Base-by-base conservation (phyloP, 2,329 filamentous ascomycete genomes). In the Beauveria brongniartii region DNA sequence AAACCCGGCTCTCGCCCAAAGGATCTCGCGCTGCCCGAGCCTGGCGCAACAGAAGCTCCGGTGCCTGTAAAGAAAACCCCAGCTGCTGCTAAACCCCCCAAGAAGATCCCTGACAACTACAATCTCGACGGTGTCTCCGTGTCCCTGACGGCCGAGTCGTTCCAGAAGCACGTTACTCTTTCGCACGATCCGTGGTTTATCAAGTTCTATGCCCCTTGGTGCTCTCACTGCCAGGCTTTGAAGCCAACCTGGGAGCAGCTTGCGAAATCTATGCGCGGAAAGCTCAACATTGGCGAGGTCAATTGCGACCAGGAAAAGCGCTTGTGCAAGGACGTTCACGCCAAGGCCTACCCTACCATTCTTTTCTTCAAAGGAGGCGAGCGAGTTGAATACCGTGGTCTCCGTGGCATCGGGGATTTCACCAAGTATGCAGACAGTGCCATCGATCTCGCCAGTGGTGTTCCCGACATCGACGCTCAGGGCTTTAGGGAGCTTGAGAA, bases 131-230 rank as follows among this genome's bases (percentile, higher is more conserved):
- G 94, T 7, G 78, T 82, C 18, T 95, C 91, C 7, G 80, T 91
- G 40, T 75, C 86, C 7, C 81, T 99, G 57, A 92, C 86, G 2
- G 87, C 90, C 0, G 92, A 97, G 70, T 90, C 80, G 64, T 99
- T 99, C 77, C 88, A 95, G 71, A 86, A 84, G 62, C 79, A 88
- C 43, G 92, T 99, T 52, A 96, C 91, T 3, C 89, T 87, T 72
- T 92, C 91, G 0, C 85, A 90, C 65, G 92, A 97, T 64, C 88
- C 92, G 6, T 99, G 94, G 94, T 97, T 99, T 71, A 86, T 99
- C 80, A 99, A 99, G 75, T 97, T 99, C 73, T 97, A 97, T 72
- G 92, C 91, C 20, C 95, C 94, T 6, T 97, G 93, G 94, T 99
- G 94, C 73, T 86, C 87, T 67, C 94, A 99, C 75, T 99, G 95